Evolutionary conservation across 768 basidiomycete genomes (phyloP).

Genomic region (Tephrocybe rancida): DNA sequence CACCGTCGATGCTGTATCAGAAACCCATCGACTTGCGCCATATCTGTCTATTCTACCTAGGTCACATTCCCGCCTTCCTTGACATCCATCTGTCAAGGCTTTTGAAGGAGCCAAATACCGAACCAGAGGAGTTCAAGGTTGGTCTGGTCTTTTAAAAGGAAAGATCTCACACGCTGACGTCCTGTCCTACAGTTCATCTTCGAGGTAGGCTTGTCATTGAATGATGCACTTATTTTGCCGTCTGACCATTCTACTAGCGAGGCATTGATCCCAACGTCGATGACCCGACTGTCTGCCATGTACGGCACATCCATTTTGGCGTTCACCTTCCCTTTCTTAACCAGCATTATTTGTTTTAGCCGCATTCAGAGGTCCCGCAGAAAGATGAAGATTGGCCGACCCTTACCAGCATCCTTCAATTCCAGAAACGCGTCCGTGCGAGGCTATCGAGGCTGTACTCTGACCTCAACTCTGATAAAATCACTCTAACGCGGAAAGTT

Average conservation of each 20-base stretch:
- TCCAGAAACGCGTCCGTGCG: slow-evolving; percentile 76
- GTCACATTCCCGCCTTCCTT: slow-evolving; percentile 91
- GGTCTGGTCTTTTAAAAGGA: slow-evolving; percentile 5
- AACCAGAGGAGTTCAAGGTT: slow-evolving; percentile 82
- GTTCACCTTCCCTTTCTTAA: background rate
- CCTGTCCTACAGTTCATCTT: slow-evolving; percentile 60
- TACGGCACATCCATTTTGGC: slow-evolving; percentile 34
- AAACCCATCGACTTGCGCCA: slow-evolving; percentile 95
- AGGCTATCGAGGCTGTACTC: slow-evolving; percentile 74
- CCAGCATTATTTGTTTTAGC: slow-evolving; percentile 39
- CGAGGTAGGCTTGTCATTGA: slow-evolving; percentile 62
- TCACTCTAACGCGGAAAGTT: slow-evolving; percentile 60
- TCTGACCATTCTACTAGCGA: slow-evolving; percentile 47
- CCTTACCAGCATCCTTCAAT: slow-evolving; percentile 67
- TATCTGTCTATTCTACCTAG: slow-evolving; percentile 95
- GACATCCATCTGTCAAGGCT: slow-evolving; percentile 87
- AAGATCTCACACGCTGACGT: background rate
- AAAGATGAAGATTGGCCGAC: slow-evolving; percentile 87
- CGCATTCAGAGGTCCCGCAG: slow-evolving; percentile 87
- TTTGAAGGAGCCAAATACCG: slow-evolving; percentile 76
- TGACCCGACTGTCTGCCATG: slow-evolving; percentile 85
- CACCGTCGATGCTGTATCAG: slow-evolving; percentile 78
- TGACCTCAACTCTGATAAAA: slow-evolving; percentile 57
- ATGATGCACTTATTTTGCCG: background rate
- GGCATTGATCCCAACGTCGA: slow-evolving; percentile 97